Conservation (phyloP, 2,329 filamentous ascomycete species). For the Verticillium albo-atrum region DNA sequence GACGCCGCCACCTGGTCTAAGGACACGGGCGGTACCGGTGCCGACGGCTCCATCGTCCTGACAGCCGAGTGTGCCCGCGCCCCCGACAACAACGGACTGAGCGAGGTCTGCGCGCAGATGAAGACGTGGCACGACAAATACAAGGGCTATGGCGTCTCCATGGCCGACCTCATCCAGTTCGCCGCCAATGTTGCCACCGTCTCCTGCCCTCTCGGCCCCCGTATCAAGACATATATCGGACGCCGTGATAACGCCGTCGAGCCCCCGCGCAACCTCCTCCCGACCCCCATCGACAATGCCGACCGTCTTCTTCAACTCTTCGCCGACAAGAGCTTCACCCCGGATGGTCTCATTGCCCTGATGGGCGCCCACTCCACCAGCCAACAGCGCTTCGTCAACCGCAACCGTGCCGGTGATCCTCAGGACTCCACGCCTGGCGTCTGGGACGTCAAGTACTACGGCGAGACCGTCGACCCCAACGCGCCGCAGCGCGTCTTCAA, state of each 20-base stretch:
- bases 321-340: slow-evolving; percentile 46
- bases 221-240: slow-evolving; percentile 46
- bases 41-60: slow-evolving; percentile 40
- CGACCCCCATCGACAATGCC: slow-evolving; percentile 36
- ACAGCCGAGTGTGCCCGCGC: slow-evolving; percentile 30
- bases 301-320: slow-evolving; percentile 45
- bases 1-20: slow-evolving; percentile 41
- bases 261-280: slow-evolving; percentile 36
- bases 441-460: slow-evolving; percentile 50
- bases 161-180: slow-evolving; percentile 52
- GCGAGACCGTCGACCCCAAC: slow-evolving; percentile 26
- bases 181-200: slow-evolving; percentile 45
- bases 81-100: slow-evolving; percentile 42
- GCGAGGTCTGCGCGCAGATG: slow-evolving; percentile 35
- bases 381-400: slow-evolving; percentile 41
- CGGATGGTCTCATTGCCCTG: slow-evolving; percentile 46
- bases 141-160: slow-evolving; percentile 35
- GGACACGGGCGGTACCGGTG: slow-evolving; percentile 33
- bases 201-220: slow-evolving; percentile 39
- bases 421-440: slow-evolving; percentile 48
- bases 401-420: slow-evolving; percentile 32
- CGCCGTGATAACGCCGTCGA: slow-evolving; percentile 38
- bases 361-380: slow-evolving; percentile 50
- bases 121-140: slow-evolving; percentile 35
- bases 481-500: slow-evolving; percentile 32